phyloP scores from a whole-genome alignment of 495 filamentous ascomycete species.

The Annulohypoxylon moriforme region DNA sequence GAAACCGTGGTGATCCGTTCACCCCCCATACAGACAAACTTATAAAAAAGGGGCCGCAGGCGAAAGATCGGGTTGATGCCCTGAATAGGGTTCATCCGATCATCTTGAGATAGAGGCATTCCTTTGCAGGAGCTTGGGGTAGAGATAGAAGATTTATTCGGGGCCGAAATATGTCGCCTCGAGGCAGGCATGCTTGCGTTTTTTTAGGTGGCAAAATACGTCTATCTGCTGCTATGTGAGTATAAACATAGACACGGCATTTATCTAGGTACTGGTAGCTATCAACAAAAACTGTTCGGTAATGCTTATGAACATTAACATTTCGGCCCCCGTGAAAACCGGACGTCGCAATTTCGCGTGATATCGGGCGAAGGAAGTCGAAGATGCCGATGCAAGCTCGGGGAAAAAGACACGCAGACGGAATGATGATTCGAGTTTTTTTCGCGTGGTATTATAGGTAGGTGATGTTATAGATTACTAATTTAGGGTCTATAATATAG shows the following conservation, averaged over 20 bases:
- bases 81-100: background rate
- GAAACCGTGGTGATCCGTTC: constrained; percentile 35
- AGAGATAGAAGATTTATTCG: background rate
- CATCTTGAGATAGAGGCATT: constrained; percentile 4
- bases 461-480: background rate
- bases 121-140: constrained; percentile 3
- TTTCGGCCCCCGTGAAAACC: constrained; percentile 3
- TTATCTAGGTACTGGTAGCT: background rate
- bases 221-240: background rate
- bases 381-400: background rate
- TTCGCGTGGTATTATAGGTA: background rate
- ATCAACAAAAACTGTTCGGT: background rate
- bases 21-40: background rate
- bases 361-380: background rate
- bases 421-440: background rate
- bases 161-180: constrained; percentile 6
- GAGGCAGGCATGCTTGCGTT: background rate
- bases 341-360: background rate
- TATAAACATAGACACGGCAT: constrained; percentile 11
- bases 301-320: background rate
- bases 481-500: background rate
- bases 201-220: background rate
- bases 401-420: background rate
- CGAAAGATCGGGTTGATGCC: background rate
- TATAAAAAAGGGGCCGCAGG: constrained; percentile 6